phyloP scores from a whole-genome alignment of 805 yeast genomes.

The Starmerella apis region DNA sequence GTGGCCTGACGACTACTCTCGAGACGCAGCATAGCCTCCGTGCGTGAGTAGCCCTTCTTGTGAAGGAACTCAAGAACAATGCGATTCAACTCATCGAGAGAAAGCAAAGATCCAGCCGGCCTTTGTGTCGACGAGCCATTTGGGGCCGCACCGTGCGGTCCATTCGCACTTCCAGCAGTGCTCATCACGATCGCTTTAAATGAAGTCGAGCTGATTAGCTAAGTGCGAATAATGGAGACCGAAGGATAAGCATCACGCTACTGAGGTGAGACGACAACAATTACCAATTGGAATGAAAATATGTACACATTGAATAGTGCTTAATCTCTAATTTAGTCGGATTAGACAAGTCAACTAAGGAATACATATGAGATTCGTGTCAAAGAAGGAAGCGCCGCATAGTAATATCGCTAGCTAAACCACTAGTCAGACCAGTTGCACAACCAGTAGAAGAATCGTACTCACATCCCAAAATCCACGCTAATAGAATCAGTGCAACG shows the following conservation, averaged over 20 bases:
- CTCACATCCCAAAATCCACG: not conserved
- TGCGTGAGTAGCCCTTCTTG: slow-evolving; percentile 86
- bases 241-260: too few relatives aligned
- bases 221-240: not conserved
- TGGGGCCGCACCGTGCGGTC: not conserved
- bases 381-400: too few relatives aligned
- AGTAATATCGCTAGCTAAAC: too few relatives aligned
- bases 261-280: too few relatives aligned
- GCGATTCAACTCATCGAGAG: slow-evolving; percentile 80
- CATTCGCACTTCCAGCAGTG: slow-evolving; percentile 1
- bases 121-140: slow-evolving; percentile 10
- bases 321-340: not conserved
- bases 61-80: slow-evolving; percentile 86
- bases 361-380: too few relatives aligned
- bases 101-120: slow-evolving; percentile 20
- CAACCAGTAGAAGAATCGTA: too few relatives aligned
- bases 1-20: slow-evolving; percentile 40
- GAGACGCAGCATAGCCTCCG: slow-evolving; percentile 86
- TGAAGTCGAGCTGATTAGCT: slow-evolving; percentile 3
- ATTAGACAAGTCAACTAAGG: not conserved
- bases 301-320: too few relatives aligned
- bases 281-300: too few relatives aligned
- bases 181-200: slow-evolving; percentile 2
- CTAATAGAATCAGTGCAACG: too few relatives aligned
- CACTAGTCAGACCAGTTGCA: too few relatives aligned